A percentile compares a stretch with the other conserved stretches of the same genome.
These are phyloP conservation scores for Penicillium fimorum DNA, from an alignment of 495 filamentous ascomycete genomes.

Conservation along the genomic window DNA sequence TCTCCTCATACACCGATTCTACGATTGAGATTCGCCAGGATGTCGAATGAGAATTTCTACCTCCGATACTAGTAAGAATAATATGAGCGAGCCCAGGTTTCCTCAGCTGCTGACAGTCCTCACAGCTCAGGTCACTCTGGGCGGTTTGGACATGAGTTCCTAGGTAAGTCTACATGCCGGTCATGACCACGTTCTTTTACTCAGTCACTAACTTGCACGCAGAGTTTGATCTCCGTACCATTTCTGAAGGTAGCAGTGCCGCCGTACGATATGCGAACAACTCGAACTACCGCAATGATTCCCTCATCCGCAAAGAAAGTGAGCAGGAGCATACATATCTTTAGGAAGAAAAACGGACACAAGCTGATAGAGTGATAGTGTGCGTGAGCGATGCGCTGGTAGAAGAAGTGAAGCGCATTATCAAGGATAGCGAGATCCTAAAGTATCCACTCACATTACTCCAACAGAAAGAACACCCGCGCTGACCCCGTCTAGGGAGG, in stretches of 20 bases:
- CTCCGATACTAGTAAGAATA: constrained; percentile 87
- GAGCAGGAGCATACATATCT: constrained; percentile 39
- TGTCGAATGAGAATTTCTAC: constrained; percentile 84
- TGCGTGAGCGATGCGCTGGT: constrained; percentile 92
- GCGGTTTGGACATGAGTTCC: constrained; percentile 96
- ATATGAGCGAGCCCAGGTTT: constrained; percentile 39
- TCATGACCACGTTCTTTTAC: neutral
- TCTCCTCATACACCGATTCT: neutral
- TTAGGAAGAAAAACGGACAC: neutral
- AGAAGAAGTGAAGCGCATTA: constrained; percentile 91
- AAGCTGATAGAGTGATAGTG: constrained; percentile 60
- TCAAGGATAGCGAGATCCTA: constrained; percentile 97
- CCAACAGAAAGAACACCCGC: neutral
- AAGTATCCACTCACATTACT: constrained; percentile 58
- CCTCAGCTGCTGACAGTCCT: constrained; percentile 48
- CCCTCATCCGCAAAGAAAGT: constrained; percentile 99
- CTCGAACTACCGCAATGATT: constrained; percentile 99
- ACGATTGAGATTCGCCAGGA: constrained; percentile 20
- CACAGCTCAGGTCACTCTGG: constrained; percentile 93
- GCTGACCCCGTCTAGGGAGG: constrained; percentile 64
- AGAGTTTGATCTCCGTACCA: constrained; percentile 97
- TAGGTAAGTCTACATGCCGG: constrained; percentile 58
- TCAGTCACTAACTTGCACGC: constrained; percentile 28
- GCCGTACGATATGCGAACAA: constrained; percentile 98
- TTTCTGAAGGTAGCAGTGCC: constrained; percentile 92